Evolutionary conservation across 1,284 basidiomycete species (phyloP), one percentile per base, ranked within the genome.

Genomic region (Schizophyllum amplum): DNA sequence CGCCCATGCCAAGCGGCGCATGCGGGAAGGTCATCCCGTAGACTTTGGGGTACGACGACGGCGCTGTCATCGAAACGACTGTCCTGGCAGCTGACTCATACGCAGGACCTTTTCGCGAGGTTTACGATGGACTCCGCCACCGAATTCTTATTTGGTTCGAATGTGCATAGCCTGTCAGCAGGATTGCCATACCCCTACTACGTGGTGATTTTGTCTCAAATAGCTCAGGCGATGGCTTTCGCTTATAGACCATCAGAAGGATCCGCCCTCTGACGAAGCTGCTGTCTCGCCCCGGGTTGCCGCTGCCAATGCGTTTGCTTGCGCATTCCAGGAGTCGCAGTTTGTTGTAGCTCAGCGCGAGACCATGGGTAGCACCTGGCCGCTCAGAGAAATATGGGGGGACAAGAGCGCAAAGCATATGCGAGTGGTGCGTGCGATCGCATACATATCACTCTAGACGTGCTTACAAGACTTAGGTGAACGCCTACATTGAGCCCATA

Each of bases 81-180:
- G 11, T 46, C 11, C 42, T 46, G 11, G 20, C 15, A 15, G 11
- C 20, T 55, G 24, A 22, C 48, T 53, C n/a, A n/a, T 50, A 22
- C 48, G 4, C 58, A 75, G 73, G 74, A 77, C 54, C 61, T 69
- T n/a, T 59, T 72, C 20, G 68, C 68, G 4, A 72, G 74, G 17
- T 77, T 78, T 60, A 78, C 77, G 0, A 67, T 77, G 47, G 77
- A 78, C 63, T 71, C 73, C 5, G 75, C 76, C 0, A 69, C 72
- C 1, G 73, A 76, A 55, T 78, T 77, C 59, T 65, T 78, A 25
- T 67, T 77, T 62, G 69, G 76, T 52, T 47, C 67, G 64, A 63
- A 73, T 55, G 64, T 70, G 9, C 55, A 71, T 52, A 66, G 68
- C 13, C 58, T 73, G 25, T 57, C 60, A 27, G 60, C 62, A 0